Evolutionary conservation across 768 basidiomycete genomes (phyloP).

Genomic region (Fomitopsis serialis): DNA sequence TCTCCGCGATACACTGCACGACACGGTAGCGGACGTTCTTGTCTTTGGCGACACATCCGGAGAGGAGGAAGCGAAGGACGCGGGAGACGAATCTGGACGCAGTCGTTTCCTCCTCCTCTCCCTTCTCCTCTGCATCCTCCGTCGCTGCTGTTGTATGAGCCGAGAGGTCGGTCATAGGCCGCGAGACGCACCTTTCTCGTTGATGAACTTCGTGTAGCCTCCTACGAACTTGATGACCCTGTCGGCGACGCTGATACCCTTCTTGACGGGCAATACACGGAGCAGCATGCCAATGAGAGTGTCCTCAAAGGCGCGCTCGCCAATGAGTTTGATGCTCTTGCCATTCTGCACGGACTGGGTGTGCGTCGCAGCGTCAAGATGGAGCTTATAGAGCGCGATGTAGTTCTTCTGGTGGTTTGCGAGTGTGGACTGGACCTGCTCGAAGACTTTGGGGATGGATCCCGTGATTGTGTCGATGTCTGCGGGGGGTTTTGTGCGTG

Average conservation of each 20-base stretch:
- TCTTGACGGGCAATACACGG: slow-evolving; percentile 67
- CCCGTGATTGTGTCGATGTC: slow-evolving; percentile 24
- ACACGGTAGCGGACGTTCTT: slow-evolving; percentile 82
- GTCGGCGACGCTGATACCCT: slow-evolving; percentile 73
- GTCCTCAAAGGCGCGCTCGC: slow-evolving; percentile 75
- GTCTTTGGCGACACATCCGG: slow-evolving; percentile 81
- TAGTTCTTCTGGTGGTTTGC: slow-evolving; percentile 91
- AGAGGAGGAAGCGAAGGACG: slow-evolving; percentile 52
- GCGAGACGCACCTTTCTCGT: slow-evolving; percentile 59
- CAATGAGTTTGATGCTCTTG: slow-evolving; percentile 49
- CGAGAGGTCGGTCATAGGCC: not conserved
- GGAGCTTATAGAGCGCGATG: slow-evolving; percentile 77
- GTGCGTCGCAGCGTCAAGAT: slow-evolving; percentile 52
- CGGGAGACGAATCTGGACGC: slow-evolving; percentile 44
- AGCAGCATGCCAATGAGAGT: slow-evolving; percentile 54
- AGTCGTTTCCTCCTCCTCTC: slow-evolving; percentile 46
- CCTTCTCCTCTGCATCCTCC: slow-evolving; percentile 29
- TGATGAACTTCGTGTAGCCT: slow-evolving; percentile 69
- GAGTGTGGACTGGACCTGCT: slow-evolving; percentile 66
- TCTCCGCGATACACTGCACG: slow-evolving; percentile 69
- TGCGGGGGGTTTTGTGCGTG: slow-evolving; percentile 13
- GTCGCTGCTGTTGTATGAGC: slow-evolving; percentile 23
- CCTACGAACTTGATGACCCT: slow-evolving; percentile 77
- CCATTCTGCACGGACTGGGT: slow-evolving; percentile 47
- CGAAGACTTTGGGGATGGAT: slow-evolving; percentile 61